Base-by-base conservation (phyloP, 441 rosid species). In the Pelargonium citronellum region DNA sequence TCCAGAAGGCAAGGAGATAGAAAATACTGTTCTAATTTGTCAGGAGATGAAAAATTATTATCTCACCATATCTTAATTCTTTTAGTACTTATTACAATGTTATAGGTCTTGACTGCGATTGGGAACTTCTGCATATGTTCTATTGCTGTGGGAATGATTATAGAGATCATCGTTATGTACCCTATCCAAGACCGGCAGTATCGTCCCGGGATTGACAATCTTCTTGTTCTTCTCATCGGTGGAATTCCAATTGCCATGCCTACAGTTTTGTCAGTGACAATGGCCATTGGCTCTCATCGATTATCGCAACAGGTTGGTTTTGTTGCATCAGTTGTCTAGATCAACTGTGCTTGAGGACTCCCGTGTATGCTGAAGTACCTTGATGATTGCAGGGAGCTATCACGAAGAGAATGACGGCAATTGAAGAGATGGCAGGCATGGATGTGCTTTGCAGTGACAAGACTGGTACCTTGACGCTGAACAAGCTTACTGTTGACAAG, bases 211-310 rank as follows among this genome's bases (percentile, higher is more conserved):
- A 92, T 92, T 55, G 91, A 92, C 74, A 92, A 92, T 70, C 97
- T 92, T 68, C 78, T 92, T 77, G 98, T 92, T 71, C 96, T 92
- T 66, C 79, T 92, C 86, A 92, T 92, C 24, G 98, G 98, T 73
- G 98, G 98, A 7, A 92, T 92, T 69, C 98, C 98, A 11, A 92
- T 92, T 73, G 98, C 98, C 22, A 91, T 91, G 96, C 97, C 97
- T 37, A 37, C 41, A 37, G 41, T 37, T 30, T 30, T 30, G 41
- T 37, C 41, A 37, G 41, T 92, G 65, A 92, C 98, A 0, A 92
- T 92, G 98, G 98, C 98, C 64, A 92, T 92, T 73, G 98, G 98
- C 24, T 92, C 98, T 16, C 98, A 92, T 82, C 87, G 82, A 70
- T 66, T 92, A 66, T 83, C 98, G 66, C 78, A 87, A 75, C 97